Evolutionary conservation across 148 eudicot species (phyloP).

Genomic region (Persicaria tinctoria): DNA sequence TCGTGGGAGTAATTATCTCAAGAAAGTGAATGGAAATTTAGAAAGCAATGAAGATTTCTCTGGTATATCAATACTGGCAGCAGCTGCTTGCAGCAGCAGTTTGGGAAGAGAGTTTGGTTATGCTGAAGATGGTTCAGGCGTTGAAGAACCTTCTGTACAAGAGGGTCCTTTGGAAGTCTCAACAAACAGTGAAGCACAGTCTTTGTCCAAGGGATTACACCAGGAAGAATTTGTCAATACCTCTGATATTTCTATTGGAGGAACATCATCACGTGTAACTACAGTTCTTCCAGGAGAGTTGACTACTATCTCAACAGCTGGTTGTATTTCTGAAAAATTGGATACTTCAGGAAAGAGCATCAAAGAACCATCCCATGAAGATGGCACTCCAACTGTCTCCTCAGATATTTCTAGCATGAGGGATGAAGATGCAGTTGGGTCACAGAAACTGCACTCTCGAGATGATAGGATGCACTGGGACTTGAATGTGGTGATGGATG

Average conservation of each 20-base stretch:
- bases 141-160: slow-evolving; percentile 20
- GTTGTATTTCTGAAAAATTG: slow-evolving; percentile 17
- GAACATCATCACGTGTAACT: slow-evolving; percentile 26
- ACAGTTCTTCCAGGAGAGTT: slow-evolving; percentile 23
- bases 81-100: slow-evolving; percentile 65
- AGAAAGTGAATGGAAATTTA: slow-evolving; percentile 9
- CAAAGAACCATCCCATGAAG: slow-evolving; percentile 14
- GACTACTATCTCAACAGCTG: slow-evolving; percentile 15
- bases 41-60: slow-evolving; percentile 44
- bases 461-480: slow-evolving; percentile 69
- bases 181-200: slow-evolving; percentile 6
- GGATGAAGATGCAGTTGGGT: slow-evolving; percentile 19
- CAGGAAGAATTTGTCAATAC: slow-evolving; percentile 23
- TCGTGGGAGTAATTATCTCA: slow-evolving; percentile 9
- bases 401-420: slow-evolving; percentile 18
- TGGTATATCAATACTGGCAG: slow-evolving; percentile 81
- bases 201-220: slow-evolving; percentile 15
- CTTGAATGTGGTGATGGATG: slow-evolving; percentile 72
- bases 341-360: slow-evolving; percentile 10
- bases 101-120: slow-evolving; percentile 27
- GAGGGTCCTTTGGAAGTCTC: slow-evolving; percentile 13
- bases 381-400: slow-evolving; percentile 19
- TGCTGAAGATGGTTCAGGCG: slow-evolving; percentile 23
- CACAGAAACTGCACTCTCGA: slow-evolving; percentile 21
- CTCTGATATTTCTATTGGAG: slow-evolving; percentile 24